Base-by-base conservation (phyloP, 2,329 filamentous ascomycete genomes). In the Trichoderma pleuroti region DNA sequence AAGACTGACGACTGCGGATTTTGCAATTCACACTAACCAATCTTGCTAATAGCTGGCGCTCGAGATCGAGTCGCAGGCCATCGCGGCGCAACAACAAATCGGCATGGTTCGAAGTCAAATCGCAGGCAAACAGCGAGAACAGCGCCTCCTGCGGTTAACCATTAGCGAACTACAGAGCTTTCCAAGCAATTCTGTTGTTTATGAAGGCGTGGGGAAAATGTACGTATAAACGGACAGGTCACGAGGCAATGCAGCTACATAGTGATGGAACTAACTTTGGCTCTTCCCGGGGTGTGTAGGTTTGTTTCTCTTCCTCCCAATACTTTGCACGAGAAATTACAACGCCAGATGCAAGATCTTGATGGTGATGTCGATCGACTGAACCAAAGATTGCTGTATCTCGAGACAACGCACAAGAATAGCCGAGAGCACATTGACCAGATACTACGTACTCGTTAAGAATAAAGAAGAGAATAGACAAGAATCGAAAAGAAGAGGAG, bases 201-300 rank as follows among this genome's bases (percentile, higher is more conserved):
- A 98, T 77, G 95, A 98, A 82, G 95, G 95, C 7, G 92, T 98
- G 12, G 96, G 96, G 65, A 99, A 98, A 84, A 98, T 99, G 96
- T 98, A 82, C 77, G 90, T 82, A 68, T 36, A 60, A 18, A 46
- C 32, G 14, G 26, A 26, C 34, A 34, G n/a, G 16, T 36, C 28
- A 39, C 52, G 14, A 21, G 32, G n/a, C 60, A 21, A n/a, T 14
- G 28, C n/a, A 21, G 16, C 36, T 39, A 64, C 68, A 66, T 72
- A 65, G 34, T 18, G 52, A 68, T 57, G 49, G 67, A 65, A 72
- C 46, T 52, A 56, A 26, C 65, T 59, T 46, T 71, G 65, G 34
- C 28, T 26, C 49, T 65, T 68, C 30, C 21, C 36, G 21, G 49
- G 26, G 18, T 14, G 18, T 14, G 16, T 65, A 98, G 95, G 95